Evolutionary conservation across 2,329 filamentous ascomycete genomes (phyloP), one percentile per base, ranked within the genome.

Genomic region (Colletotrichum sp.): DNA sequence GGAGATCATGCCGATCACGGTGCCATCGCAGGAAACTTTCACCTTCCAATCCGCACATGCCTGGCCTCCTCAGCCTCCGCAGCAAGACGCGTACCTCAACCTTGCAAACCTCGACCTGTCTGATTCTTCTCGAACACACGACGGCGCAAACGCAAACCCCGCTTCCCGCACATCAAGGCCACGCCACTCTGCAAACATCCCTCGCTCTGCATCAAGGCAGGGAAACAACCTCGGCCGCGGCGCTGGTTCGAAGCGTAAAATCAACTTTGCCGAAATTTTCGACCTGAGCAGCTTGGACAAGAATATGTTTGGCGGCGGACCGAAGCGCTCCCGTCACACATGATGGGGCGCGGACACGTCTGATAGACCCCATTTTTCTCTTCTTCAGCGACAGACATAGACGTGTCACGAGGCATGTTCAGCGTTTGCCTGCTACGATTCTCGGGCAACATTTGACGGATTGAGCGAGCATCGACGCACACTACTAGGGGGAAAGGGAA

Each of bases 261-360:
- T 95, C 79, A 94, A 94, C 79, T 90, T 95, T 80, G 91, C 92
- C 28, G 94, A 96, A 80, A 92, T 95, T 70, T 96, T 96, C 81
- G 94, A 95, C 80, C 86, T 94, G 9, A 91, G 92, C 69, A 92
- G 91, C 78, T 83, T 94, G 67, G 90, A 90, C 59, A 94, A 93
- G 81, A 93, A 95, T 77, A 82, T 88, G 39, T 89, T 90, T 78
- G 87, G 88, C 16, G 83, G 84, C 44, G 84, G 86, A 57, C 83
- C 83, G 16, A 92, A 92, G 82, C 85, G 90, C 73, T 87, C 84
- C 69, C 86, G 90, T 68, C 90, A 92, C 75, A 81, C 82, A 67
- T 89, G 78, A 28, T 34, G 24, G n/a, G 32, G 21, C 66, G 39
- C 18, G 28, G 39, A 57, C 49, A 63, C 63, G 49, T 34, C 28